phyloP scores from a whole-genome alignment of 768 basidiomycete genomes.

The Pulveroboletus ravenelii region DNA sequence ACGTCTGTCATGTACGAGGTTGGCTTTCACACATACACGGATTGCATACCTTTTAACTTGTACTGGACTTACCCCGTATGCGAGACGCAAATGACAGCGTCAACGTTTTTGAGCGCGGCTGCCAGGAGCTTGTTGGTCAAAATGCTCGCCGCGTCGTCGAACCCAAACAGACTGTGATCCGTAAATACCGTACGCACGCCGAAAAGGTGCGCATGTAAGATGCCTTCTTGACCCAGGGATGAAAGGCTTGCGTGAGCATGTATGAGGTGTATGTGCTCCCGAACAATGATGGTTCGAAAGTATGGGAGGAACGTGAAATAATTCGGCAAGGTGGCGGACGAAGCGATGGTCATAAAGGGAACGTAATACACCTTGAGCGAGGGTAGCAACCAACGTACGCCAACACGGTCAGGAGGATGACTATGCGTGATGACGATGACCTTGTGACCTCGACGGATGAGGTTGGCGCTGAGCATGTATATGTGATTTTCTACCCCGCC shows the following conservation, averaged over 20 bases:
- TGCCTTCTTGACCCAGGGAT: conserved; percentile 86
- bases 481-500: conserved; percentile 98
- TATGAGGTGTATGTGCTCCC: conserved; percentile 81
- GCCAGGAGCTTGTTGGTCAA: conserved; percentile 94
- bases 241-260: conserved; percentile 93
- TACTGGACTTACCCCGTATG: conserved; percentile 77
- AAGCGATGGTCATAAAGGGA: conserved; percentile 83
- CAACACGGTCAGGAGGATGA: conserved; percentile 79
- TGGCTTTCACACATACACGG: neutral
- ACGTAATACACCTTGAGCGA: conserved; percentile 92
- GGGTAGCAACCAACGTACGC: conserved; percentile 84
- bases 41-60: neutral
- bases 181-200: conserved; percentile 91
- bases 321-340: conserved; percentile 90
- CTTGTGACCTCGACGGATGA: conserved; percentile 82
- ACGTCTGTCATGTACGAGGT: conserved; percentile 48
- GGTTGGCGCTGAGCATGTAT: conserved; percentile 82
- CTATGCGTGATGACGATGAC: conserved; percentile 95
- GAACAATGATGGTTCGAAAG: conserved; percentile 79
- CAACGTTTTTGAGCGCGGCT: conserved; percentile 82
- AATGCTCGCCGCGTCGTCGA: conserved; percentile 95
- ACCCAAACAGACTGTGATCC: conserved; percentile 94
- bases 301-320: conserved; percentile 92
- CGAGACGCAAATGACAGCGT: conserved; percentile 93
- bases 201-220: conserved; percentile 84